Evolutionary conservation across 257 asterid genomes (phyloP).

Genomic region (Forsythia viridissima): DNA sequence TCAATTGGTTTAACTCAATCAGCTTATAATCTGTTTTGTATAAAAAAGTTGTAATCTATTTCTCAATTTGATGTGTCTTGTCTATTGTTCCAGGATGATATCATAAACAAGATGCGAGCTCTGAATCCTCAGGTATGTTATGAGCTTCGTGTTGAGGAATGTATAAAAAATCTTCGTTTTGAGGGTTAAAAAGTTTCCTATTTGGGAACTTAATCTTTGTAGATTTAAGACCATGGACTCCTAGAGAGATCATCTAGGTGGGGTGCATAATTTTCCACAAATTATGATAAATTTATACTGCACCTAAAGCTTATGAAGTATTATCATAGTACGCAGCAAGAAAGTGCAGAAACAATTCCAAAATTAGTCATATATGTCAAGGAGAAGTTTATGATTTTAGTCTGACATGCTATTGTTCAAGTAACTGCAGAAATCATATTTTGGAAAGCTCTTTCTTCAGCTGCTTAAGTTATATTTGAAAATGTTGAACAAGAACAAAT

Average conservation of each 20-base stretch:
- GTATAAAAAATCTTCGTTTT: neutral
- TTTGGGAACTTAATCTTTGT: neutral
- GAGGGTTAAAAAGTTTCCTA: neutral
- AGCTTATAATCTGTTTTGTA: neutral
- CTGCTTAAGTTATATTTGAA: neutral
- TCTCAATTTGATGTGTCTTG: conserved; percentile 12
- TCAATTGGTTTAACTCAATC: conserved; percentile 6
- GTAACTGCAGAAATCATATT: neutral
- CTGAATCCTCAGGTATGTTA: conserved; percentile 86
- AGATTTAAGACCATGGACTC: neutral
- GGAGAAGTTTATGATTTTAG: neutral
- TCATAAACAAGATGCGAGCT: conserved; percentile 62
- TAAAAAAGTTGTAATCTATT: neutral
- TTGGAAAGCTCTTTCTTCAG: neutral
- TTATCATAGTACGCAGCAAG: neutral
- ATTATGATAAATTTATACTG: neutral
- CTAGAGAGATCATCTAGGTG: neutral
- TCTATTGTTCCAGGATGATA: conserved; percentile 56
- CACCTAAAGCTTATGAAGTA: neutral
- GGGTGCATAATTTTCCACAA: neutral
- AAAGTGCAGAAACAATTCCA: neutral
- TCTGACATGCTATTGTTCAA: neutral
- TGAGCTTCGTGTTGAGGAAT: conserved; percentile 3
- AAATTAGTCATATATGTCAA: neutral
- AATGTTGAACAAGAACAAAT: neutral